Conservation (phyloP, 371 early-diverging fungal genomes). For the Chytridium lagenaria region DNA sequence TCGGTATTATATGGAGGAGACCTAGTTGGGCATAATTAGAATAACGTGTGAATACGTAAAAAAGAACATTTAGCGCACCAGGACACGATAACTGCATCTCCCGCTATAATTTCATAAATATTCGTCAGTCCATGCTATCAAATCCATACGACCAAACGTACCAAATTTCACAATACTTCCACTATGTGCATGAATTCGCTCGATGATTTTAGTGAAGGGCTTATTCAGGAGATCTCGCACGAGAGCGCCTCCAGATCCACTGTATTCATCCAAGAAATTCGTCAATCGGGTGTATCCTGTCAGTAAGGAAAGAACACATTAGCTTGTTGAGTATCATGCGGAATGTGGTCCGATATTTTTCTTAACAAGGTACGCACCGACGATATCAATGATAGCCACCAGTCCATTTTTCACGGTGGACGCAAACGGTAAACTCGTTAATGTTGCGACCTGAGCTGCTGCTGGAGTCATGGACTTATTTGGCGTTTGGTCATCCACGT, state of each 20-base stretch:
- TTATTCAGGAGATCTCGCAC: background rate
- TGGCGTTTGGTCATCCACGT: too few relatives aligned
- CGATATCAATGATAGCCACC: background rate
- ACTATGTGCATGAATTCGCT: background rate
- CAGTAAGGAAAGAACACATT: too few relatives aligned
- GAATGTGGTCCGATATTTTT: background rate
- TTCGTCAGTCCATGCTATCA: too few relatives aligned
- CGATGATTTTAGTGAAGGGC: background rate
- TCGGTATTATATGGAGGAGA: background rate
- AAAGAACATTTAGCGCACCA: too few relatives aligned
- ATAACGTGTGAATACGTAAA: too few relatives aligned
- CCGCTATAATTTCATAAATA: background rate
- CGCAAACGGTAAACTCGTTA: background rate
- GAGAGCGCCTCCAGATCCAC: background rate
- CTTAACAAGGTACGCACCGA: background rate
- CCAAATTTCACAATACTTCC: slow-evolving; percentile 6
- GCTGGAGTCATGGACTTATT: background rate
- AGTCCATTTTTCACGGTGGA: background rate
- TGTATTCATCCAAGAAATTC: background rate
- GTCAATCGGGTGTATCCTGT: background rate
- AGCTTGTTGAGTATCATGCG: background rate
- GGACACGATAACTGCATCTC: background rate
- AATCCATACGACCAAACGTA: too few relatives aligned
- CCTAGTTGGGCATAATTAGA: too few relatives aligned
- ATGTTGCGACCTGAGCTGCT: background rate